phyloP scores from a whole-genome alignment of 805 yeast genomes.

The Candida awuae region DNA sequence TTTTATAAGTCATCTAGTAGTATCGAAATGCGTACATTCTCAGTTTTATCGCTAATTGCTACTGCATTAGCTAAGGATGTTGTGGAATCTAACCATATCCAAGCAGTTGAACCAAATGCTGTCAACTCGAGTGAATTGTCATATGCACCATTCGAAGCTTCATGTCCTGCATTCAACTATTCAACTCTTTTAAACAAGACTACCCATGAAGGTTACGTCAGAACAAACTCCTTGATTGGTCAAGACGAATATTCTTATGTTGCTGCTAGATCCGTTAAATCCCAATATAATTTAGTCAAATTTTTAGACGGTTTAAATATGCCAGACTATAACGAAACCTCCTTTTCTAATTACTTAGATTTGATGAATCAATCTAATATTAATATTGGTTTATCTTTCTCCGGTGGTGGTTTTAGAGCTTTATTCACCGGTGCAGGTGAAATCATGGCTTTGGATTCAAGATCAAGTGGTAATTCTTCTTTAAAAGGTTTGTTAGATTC shows the following conservation, averaged over 20 bases:
- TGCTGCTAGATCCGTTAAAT: conserved; percentile 34
- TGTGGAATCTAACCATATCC: no score
- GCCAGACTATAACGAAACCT: conserved; percentile 38
- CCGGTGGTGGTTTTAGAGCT: conserved; percentile 87
- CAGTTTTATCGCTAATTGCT: no score
- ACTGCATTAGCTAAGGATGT: no score
- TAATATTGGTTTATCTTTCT: conserved; percentile 50
- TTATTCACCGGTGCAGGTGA: conserved; percentile 79
- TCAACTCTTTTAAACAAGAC: conserved; percentile 7
- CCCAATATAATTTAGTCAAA: conserved; percentile 34
- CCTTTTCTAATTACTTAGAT: conserved; percentile 30
- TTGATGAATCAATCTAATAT: conserved; percentile 29
- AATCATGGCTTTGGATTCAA: conserved; percentile 66
- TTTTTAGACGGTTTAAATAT: conserved; percentile 39
- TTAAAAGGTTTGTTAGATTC: conserved; percentile 59
- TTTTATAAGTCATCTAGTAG: no score
- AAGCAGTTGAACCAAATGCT: no score
- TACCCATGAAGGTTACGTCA: conserved; percentile 18
- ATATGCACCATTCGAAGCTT: conserved; percentile 48
- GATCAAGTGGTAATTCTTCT: conserved; percentile 39
- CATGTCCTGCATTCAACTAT: conserved; percentile 35
- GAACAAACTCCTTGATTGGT: conserved; percentile 42
- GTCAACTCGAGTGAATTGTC: no score
- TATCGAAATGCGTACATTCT: no score
- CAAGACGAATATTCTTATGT: conserved; percentile 47